These are phyloP conservation scores for Metarhizium humberi DNA, from an alignment of 2,329 filamentous ascomycete genomes.

Conservation along the genomic window DNA sequence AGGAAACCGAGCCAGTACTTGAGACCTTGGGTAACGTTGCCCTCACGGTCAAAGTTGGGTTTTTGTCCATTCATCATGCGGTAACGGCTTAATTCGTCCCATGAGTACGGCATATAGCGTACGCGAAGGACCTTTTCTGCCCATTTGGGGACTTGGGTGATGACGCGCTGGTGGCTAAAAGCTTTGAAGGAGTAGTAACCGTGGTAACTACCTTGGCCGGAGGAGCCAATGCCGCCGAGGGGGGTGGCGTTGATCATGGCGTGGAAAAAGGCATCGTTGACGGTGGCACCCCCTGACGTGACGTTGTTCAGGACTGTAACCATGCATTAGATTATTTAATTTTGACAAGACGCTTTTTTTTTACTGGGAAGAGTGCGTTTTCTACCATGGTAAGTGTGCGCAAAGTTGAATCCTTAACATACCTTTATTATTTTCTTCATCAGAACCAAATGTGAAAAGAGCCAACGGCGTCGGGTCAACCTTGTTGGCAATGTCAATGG, in stretches of 20 bases:
- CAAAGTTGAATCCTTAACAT: conserved; percentile 14
- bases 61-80: conserved; percentile 31
- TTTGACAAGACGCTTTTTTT: neutral
- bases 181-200: conserved; percentile 36
- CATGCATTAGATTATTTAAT: neutral
- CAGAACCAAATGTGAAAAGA: conserved; percentile 77
- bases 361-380: neutral
- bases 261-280: conserved; percentile 40
- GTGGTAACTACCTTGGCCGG: conserved; percentile 39
- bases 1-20: conserved; percentile 46
- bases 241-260: conserved; percentile 30
- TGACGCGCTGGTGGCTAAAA: conserved; percentile 30
- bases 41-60: conserved; percentile 55
- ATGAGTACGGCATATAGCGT: conserved; percentile 56
- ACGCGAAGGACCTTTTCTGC: conserved; percentile 47
- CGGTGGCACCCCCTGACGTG: conserved; percentile 39
- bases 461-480: conserved; percentile 78
- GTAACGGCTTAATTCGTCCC: conserved; percentile 34
- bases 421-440: conserved; percentile 68
- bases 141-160: conserved; percentile 28
- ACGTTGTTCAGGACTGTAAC: conserved; percentile 24
- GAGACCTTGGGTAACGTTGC: conserved; percentile 39
- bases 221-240: conserved; percentile 40
- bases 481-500: conserved; percentile 70
- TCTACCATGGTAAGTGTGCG: conserved; percentile 1